phyloP scores from a whole-genome alignment of 139 green algal species.

The Picochlorum sp. region DNA sequence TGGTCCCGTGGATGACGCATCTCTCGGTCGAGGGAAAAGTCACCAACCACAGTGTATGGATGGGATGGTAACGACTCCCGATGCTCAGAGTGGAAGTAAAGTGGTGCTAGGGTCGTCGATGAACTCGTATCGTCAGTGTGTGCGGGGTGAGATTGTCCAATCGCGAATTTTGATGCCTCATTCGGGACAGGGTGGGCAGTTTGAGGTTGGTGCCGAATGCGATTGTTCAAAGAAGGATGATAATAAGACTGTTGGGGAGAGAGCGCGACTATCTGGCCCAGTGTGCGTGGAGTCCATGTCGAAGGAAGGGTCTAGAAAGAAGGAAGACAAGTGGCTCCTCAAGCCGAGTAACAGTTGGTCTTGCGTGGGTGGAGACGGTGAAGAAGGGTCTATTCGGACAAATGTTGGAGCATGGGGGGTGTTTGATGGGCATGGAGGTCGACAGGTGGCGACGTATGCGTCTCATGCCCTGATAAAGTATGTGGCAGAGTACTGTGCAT shows the following conservation, averaged over 20 bases:
- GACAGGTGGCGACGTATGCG: slow-evolving; percentile 38
- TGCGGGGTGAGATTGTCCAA: no score
- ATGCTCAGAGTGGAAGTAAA: no score
- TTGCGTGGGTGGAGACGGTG: neutral
- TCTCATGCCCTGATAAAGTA: slow-evolving; percentile 43
- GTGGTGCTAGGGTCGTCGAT: no score
- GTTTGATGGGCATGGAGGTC: slow-evolving; percentile 62
- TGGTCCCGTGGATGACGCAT: no score
- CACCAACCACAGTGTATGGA: no score
- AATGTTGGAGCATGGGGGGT: slow-evolving; percentile 37
- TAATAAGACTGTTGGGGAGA: neutral
- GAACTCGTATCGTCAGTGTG: no score
- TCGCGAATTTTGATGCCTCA: no score
- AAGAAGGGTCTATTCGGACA: neutral
- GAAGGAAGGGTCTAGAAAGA: slow-evolving; percentile 39
- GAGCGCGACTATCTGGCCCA: neutral
- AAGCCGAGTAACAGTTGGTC: slow-evolving; percentile 21
- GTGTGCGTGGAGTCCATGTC: slow-evolving; percentile 24
- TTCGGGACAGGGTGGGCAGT: no score
- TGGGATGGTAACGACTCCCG: no score
- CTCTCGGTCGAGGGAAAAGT: no score
- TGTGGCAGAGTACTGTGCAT: neutral
- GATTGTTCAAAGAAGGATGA: neutral
- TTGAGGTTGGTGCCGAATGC: no score
- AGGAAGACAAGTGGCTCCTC: slow-evolving; percentile 47